Conservation (phyloP, 345 rosid genomes). For the Populus nigra region DNA sequence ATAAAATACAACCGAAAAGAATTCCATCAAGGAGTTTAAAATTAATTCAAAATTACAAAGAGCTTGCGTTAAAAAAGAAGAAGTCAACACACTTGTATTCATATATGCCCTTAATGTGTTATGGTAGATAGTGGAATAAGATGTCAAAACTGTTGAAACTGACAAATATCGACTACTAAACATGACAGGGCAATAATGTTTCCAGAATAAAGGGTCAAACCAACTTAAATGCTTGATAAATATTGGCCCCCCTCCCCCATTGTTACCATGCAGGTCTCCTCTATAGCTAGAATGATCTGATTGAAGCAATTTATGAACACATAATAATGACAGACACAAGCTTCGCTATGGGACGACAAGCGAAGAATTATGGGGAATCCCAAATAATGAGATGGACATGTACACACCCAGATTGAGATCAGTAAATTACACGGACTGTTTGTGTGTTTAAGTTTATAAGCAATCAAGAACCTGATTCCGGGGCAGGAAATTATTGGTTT, state of each 20-base stretch:
- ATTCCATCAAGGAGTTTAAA: no score
- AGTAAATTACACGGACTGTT: constrained; percentile 1
- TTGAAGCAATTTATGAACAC: constrained; percentile 24
- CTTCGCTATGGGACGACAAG: constrained; percentile 24
- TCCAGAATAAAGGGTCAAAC: constrained; percentile 1
- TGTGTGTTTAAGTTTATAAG: not conserved
- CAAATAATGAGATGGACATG: constrained; percentile 15
- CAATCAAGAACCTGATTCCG: not conserved
- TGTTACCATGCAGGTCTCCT: constrained; percentile 23
- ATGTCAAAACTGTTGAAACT: constrained; percentile 9
- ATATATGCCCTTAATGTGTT: no score
- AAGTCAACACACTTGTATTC: no score
- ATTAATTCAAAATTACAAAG: no score
- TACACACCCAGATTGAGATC: not conserved
- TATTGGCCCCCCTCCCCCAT: constrained; percentile 2
- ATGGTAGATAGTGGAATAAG: not conserved
- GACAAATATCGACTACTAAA: not conserved
- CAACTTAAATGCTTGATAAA: constrained; percentile 5
- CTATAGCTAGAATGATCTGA: constrained; percentile 24
- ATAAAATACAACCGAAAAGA: no score
- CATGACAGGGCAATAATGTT: constrained; percentile 9
- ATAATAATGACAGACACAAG: constrained; percentile 1
- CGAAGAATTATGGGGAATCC: constrained; percentile 33
- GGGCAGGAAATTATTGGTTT: constrained; percentile 16
- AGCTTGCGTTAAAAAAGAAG: no score